Evolutionary conservation across 495 filamentous ascomycete genomes (phyloP).

Genomic region (Tuber indicum): DNA sequence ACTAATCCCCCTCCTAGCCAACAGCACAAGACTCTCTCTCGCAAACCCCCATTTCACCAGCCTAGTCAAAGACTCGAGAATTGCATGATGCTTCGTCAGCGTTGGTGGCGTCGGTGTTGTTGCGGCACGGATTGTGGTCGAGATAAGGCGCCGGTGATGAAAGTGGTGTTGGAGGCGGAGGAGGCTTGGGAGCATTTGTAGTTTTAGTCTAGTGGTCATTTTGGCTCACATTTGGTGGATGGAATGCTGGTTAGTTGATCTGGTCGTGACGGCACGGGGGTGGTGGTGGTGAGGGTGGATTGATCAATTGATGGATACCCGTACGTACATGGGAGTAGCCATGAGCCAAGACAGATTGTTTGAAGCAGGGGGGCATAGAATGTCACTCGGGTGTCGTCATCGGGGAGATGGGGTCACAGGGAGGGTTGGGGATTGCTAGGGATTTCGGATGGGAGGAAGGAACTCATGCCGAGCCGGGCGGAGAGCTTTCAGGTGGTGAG

Average conservation of each 20-base stretch:
- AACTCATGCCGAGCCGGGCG: too few species aligned
- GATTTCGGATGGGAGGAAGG: too few species aligned
- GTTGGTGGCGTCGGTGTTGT: background rate
- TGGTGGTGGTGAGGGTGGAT: too few species aligned
- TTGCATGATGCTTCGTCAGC: background rate
- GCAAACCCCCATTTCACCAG: slow-evolving; percentile 18
- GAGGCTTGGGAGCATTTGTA: background rate
- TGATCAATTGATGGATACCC: too few species aligned
- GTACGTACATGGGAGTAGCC: background rate
- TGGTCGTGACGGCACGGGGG: background rate
- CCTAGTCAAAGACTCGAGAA: background rate
- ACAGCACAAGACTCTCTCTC: slow-evolving; percentile 53
- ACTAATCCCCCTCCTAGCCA: slow-evolving; percentile 66
- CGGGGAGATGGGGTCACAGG: too few species aligned
- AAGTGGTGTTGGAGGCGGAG: background rate
- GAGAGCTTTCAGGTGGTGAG: too few species aligned
- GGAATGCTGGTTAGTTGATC: background rate
- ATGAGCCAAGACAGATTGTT: background rate
- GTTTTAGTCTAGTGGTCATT: background rate
- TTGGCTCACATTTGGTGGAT: background rate
- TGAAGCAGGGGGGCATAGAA: too few species aligned
- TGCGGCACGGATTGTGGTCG: background rate
- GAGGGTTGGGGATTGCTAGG: too few species aligned
- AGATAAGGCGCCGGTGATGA: background rate
- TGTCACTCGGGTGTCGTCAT: too few species aligned